Base-by-base conservation (phyloP, 495 filamentous ascomycete genomes). In the Podospora sp. region DNA sequence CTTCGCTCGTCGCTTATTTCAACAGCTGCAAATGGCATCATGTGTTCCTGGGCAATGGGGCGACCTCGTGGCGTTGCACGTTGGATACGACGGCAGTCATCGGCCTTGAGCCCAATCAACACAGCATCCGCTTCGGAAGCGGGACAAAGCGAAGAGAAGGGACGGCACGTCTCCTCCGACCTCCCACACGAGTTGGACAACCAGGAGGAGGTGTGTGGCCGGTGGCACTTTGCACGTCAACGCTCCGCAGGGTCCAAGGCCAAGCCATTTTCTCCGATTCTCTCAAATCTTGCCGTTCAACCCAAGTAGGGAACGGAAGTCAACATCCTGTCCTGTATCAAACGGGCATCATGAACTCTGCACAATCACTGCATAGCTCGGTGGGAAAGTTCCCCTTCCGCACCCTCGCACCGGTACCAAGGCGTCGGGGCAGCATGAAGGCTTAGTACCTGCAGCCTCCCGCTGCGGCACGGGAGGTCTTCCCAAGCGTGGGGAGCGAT, bases 371-470 rank as follows among this genome's bases (percentile, higher is more conserved):
- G 40, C 9, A 46, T 2, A 46, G 40, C 5, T 18, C 50, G 26
- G 27, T n/a, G 16, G 11, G 14, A 18, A 2, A 46, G 40, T 11
- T 55, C 24, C 26, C 25, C 20, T 62, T 27, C 55, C 29, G 46
- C 64, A 16, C 53, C 53, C 53, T 58, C 58, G 20, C 51, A 26
- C 61, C 62, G 35, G 69, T 55, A 46, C 63, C 69, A 60, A 63
- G 59, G 36, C 26, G 25, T 53, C 40, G 62, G 63, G 36, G 36
- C 68, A 65, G 27, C 29, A 46, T 52, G 25, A 25, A 60, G 18
- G 6, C 33, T 60, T n/a, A 67, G 20, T 40, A 60, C 51, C 33
- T 73, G 71, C 69, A 64, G 63, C 55, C 55, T 69, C 60, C 71
- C 71, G 71, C 50, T 56, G 35, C 65, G 50, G 46, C 22, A 52